phyloP scores from a whole-genome alignment of 441 rosid genomes.

The Populus tomentosa region DNA sequence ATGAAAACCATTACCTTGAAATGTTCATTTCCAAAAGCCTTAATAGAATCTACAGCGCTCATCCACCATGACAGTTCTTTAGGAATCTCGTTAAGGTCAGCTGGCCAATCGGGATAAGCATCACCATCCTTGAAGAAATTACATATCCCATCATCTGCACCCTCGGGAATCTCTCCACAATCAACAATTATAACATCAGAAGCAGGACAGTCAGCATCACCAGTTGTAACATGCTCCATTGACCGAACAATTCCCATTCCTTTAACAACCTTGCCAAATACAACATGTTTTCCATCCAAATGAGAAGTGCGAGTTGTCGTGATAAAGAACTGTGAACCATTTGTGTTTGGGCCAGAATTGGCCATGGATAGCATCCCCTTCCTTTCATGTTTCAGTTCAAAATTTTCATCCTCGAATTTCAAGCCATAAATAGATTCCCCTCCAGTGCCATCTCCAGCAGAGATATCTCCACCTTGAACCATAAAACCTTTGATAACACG shows the following conservation, averaged over 20 bases:
- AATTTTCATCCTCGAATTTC: constrained; percentile 91
- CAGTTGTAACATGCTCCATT: constrained; percentile 60
- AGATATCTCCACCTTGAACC: constrained; percentile 95
- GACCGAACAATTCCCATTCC: constrained; percentile 97
- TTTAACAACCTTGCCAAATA: constrained; percentile 80
- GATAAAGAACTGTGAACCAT: constrained; percentile 92
- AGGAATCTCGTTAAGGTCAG: constrained; percentile 65
- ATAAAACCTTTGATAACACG: constrained; percentile 83
- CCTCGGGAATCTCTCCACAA: constrained; percentile 81
- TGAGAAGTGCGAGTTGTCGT: constrained; percentile 83
- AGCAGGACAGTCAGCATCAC: constrained; percentile 52
- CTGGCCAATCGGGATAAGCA: constrained; percentile 82
- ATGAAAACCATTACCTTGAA: constrained; percentile 47
- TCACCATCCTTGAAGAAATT: constrained; percentile 91
- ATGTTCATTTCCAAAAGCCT: constrained; percentile 72
- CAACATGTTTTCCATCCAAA: constrained; percentile 92
- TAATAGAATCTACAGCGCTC: constrained; percentile 69
- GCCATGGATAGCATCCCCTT: constrained; percentile 98
- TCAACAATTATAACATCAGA: constrained; percentile 53
- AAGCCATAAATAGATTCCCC: constrained; percentile 89
- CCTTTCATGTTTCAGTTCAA: constrained; percentile 88
- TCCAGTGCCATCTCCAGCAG: constrained; percentile 88
- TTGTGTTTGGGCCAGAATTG: constrained; percentile 78
- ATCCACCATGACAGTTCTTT: constrained; percentile 88
- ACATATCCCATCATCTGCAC: constrained; percentile 70